Evolutionary conservation across 371 early-diverging fungal genomes (phyloP), one percentile per base, ranked within the genome.

Genomic region (Capillidium heterosporum): DNA sequence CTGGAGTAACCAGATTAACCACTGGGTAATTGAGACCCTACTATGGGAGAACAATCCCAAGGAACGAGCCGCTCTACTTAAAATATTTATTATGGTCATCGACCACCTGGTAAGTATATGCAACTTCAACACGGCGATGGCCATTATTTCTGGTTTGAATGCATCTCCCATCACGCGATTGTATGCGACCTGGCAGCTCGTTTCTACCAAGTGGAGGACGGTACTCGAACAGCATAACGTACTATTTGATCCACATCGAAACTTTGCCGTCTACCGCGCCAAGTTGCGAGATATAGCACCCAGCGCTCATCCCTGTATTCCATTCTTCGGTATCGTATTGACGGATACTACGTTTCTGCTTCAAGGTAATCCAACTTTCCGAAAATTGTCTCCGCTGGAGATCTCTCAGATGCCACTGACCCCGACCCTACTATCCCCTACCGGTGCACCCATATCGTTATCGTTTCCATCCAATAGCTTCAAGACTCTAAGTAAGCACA

Each of bases 341-440:
- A 88, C 87, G 49, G 96, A 95, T 64, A 63, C 94, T 62, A 89
- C 91, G 32, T 92, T 94, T 64, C 84, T 93, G 47, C 87, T 91
- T 59, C 91, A 91, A 47, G 93, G 95, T n/a, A 92, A 90, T 67
- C 75, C 85, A 13, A 83, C 91, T 29, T 49, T 27, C 28, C 15
- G 47, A 10, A 23, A 19, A 27, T 17, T 47, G 24, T 47, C 47
- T 27, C n/a, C n/a, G n/a, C n/a, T n/a, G n/a, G n/a, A n/a, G n/a
- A n/a, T n/a, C n/a, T n/a, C n/a, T n/a, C n/a, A n/a, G n/a, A n/a
- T n/a, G n/a, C n/a, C n/a, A n/a, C n/a, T n/a, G n/a, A n/a, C n/a
- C n/a, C n/a, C n/a, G n/a, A n/a, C n/a, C n/a, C n/a, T n/a, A n/a
- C n/a, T n/a, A n/a, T n/a, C n/a, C n/a, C n/a, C n/a, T n/a, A n/a